phyloP scores from a whole-genome alignment of 2,329 filamentous ascomycete genomes.

The Microdochium bolleyi region DNA sequence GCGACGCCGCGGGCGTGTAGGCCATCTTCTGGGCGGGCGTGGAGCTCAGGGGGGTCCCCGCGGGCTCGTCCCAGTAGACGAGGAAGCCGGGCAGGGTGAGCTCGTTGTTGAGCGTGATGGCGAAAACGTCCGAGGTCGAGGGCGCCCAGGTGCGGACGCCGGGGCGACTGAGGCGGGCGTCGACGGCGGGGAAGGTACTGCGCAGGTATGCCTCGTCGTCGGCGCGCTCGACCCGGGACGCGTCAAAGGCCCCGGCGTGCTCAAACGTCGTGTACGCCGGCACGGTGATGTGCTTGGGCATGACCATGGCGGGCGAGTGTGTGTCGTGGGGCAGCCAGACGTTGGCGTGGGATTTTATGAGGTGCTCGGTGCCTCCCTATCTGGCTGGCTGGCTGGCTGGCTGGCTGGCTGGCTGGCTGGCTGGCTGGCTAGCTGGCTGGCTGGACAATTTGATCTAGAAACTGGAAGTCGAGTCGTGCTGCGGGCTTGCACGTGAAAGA shows the following conservation, averaged over 20 bases:
- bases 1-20: background rate
- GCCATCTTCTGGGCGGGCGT: background rate
- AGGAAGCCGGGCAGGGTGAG: background rate
- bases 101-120: background rate
- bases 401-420: too few relatives aligned
- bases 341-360: background rate
- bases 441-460: too few relatives aligned
- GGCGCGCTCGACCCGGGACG: background rate
- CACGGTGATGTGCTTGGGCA: background rate
- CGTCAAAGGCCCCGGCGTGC: background rate
- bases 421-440: too few relatives aligned
- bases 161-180: background rate
- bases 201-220: background rate
- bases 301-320: background rate
- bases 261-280: background rate
- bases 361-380: too few relatives aligned
- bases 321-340: background rate
- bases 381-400: too few relatives aligned
- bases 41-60: background rate
- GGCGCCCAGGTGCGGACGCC: background rate
- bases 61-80: background rate
- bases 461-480: too few relatives aligned
- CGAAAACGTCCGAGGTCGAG: background rate
- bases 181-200: background rate
- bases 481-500: too few relatives aligned